Conservation (phyloP, 1,139 yeast species). For the Hemisphaericaspora xylanilytica region DNA sequence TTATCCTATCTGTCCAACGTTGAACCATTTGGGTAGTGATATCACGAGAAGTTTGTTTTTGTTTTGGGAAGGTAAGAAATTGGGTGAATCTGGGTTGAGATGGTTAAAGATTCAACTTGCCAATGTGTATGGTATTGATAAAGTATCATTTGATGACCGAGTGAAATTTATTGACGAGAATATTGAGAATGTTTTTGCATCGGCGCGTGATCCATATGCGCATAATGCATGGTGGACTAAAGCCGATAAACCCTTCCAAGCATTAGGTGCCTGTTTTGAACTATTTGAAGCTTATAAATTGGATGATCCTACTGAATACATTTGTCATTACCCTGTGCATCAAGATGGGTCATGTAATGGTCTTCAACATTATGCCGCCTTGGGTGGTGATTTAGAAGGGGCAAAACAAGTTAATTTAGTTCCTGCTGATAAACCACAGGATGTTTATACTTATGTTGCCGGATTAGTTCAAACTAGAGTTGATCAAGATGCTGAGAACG, state of each 20-base stretch:
- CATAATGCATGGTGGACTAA: slow-evolving; percentile 71
- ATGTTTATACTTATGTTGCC: slow-evolving; percentile 85
- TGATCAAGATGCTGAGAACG: slow-evolving; percentile 57
- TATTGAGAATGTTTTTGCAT: slow-evolving; percentile 56
- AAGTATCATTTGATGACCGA: slow-evolving; percentile 76
- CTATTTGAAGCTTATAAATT: slow-evolving; percentile 66
- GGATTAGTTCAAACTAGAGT: slow-evolving; percentile 63
- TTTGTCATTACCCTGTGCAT: slow-evolving; percentile 87
- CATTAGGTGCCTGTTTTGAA: slow-evolving; percentile 82
- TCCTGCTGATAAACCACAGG: slow-evolving; percentile 84
- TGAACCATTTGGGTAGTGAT: slow-evolving; percentile 86
- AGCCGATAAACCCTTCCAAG: slow-evolving; percentile 97
- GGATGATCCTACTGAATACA: slow-evolving; percentile 69
- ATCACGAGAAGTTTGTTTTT: slow-evolving; percentile 79
- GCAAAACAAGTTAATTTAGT: slow-evolving; percentile 87
- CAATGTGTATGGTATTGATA: slow-evolving; percentile 84
- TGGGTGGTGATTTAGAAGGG: slow-evolving; percentile 95
- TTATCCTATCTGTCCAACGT: slow-evolving; percentile 83
- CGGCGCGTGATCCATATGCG: slow-evolving; percentile 71
- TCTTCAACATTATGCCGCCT: slow-evolving; percentile 94
- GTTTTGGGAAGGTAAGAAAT: slow-evolving; percentile 83
- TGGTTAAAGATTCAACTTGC: slow-evolving; percentile 94
- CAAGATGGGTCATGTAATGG: slow-evolving; percentile 99
- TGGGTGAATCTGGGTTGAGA: slow-evolving; percentile 71
- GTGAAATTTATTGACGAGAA: slow-evolving; percentile 68